Base-by-base conservation (phyloP, 2,329 filamentous ascomycete species). In the Fonsecaea pedrosoi region DNA sequence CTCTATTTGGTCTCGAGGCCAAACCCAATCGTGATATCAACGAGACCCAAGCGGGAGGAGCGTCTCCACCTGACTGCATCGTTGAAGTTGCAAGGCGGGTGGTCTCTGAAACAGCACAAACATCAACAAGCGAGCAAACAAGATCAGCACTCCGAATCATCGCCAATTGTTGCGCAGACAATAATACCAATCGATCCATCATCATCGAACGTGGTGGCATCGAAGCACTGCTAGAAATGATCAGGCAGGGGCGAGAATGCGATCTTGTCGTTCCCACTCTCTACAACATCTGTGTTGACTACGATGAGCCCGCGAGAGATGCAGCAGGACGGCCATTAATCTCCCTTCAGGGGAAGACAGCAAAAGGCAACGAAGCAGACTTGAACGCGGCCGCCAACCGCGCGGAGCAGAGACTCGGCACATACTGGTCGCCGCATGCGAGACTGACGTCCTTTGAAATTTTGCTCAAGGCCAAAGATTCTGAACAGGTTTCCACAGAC, bases 131-230 rank as follows among this genome's bases (percentile, higher is more conserved):
- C 15, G 54, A 64, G 21, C 58, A 64, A 30, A 35, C 62, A 6
- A 54, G 68, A 40, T 63, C 64, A 32, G 67, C 69, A 2, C 69
- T 71, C 37, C 66, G 68, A 15, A 53, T 73, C 12, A 69, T 73
- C 21, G 70, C 72, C 13, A 73, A 73, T 56, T 72, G 72, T 38
- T 73, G 72, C 60, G 72, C 71, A 32, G 72, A 73, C 60, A 72
- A 72, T 60, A 68, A 73, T 54, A 34, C 67, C 50, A 73, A 72
- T 54, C 71, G 71, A 1, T 67, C 57, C 42, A 42, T 68, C n/a
- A 65, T 72, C 32, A 54, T 73, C 18, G 40, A 64, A 21, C 61
- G 69, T 15, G 65, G 50, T 34, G 71, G 70, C 13, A 54, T 73
- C 7, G 59, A 60, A 57, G 50, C 62, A 1, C 54, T 73, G 37